A percentile compares a stretch with the other conserved stretches of the same genome.
These are phyloP conservation scores for Dactylis glomerata DNA, from an alignment of 176 grass and related monocot species.

Conservation along the genomic window DNA sequence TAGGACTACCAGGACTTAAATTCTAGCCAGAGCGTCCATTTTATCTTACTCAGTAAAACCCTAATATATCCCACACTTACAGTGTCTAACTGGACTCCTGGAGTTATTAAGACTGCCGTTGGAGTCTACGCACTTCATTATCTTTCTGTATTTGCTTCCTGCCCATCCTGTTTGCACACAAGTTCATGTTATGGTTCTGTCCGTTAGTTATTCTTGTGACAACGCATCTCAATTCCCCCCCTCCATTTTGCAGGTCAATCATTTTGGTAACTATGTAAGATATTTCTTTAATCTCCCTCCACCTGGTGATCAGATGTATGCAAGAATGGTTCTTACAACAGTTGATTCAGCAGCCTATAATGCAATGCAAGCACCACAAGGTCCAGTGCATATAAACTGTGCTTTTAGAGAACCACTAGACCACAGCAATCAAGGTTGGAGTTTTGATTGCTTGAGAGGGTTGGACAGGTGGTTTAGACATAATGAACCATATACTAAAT, in stretches of 20 bases:
- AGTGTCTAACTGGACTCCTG: background rate
- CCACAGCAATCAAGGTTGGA: constrained; percentile 57
- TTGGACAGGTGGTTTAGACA: constrained; percentile 72
- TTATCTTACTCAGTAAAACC: background rate
- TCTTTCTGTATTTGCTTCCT: background rate
- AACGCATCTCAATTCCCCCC: background rate
- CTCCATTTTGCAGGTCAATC: constrained; percentile 75
- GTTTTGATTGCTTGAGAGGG: constrained; percentile 61
- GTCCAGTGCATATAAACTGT: constrained; percentile 92
- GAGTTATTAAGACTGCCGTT: background rate
- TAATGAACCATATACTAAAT: constrained; percentile 71
- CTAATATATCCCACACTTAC: background rate
- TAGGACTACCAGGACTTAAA: background rate
- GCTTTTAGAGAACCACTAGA: constrained; percentile 83
- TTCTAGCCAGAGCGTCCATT: background rate
- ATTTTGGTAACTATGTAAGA: constrained; percentile 82
- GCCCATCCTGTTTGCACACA: background rate
- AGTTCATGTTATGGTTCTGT: constrained; percentile 1
- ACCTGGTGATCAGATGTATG: constrained; percentile 63
- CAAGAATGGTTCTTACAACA: constrained; percentile 84
- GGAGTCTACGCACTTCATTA: background rate
- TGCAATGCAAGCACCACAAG: constrained; percentile 72
- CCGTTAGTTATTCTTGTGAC: constrained; percentile 12
- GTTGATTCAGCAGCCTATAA: constrained; percentile 76
- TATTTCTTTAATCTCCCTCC: constrained; percentile 81